These are phyloP conservation scores for Cyberlindnera meyerae DNA, from an alignment of 805 yeast species.

Conservation along the genomic window DNA sequence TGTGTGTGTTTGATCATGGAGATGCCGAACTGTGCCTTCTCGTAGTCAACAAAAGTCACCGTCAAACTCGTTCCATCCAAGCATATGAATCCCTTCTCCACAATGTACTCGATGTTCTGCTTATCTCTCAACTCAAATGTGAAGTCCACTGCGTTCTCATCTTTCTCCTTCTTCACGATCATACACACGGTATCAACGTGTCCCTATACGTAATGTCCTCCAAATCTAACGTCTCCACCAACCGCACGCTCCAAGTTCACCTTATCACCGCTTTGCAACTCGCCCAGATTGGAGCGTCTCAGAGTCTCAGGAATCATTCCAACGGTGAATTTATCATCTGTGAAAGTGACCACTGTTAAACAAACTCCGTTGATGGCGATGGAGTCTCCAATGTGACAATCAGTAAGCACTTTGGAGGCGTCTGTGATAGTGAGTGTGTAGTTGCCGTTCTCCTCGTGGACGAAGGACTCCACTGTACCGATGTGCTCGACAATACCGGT, in stretches of 20 bases:
- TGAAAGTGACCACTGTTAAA: slow-evolving; percentile 84
- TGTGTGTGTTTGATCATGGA: slow-evolving; percentile 94
- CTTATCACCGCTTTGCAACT: slow-evolving; percentile 47
- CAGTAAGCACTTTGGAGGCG: slow-evolving; percentile 59
- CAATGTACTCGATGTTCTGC: slow-evolving; percentile 63
- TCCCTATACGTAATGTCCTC: slow-evolving; percentile 98
- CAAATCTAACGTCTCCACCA: slow-evolving; percentile 72
- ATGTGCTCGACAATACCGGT: slow-evolving; percentile 89
- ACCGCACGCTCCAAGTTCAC: slow-evolving; percentile 95
- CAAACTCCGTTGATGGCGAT: slow-evolving; percentile 88
- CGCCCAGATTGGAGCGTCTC: slow-evolving; percentile 71
- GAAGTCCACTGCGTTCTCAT: slow-evolving; percentile 74
- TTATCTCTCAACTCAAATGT: slow-evolving; percentile 68
- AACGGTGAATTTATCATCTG: slow-evolving; percentile 61
- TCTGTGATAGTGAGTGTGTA: slow-evolving; percentile 63
- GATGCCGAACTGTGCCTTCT: slow-evolving; percentile 56
- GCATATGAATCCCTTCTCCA: slow-evolving; percentile 91
- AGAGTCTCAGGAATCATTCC: slow-evolving; percentile 93
- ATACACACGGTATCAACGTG: slow-evolving; percentile 72
- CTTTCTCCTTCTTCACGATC: slow-evolving; percentile 35
- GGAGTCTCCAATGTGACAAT: slow-evolving; percentile 91
- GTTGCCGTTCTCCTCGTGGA: slow-evolving; percentile 71
- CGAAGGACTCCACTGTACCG: slow-evolving; percentile 57
- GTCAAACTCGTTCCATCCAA: slow-evolving; percentile 94
- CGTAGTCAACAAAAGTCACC: slow-evolving; percentile 70